A percentile compares a stretch with the other conserved stretches of the same genome.
Evolutionary conservation across 2,329 filamentous ascomycete species (phyloP).

Genomic region (Cryphonectria parasitica): DNA sequence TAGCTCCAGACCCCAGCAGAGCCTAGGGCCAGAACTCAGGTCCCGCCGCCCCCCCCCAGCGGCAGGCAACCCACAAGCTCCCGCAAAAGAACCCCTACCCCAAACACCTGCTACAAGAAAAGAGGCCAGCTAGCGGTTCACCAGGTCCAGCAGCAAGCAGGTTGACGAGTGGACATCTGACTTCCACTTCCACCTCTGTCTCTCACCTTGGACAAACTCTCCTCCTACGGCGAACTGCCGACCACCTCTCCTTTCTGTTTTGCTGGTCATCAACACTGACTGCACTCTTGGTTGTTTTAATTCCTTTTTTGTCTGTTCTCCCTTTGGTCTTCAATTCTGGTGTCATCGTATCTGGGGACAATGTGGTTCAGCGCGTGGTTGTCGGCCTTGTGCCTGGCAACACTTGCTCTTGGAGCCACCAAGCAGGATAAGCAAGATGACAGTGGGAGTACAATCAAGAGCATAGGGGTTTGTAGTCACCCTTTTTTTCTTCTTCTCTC

Average conservation of each 20-base stretch:
- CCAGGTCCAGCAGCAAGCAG: conserved; percentile 18
- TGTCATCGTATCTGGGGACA: conserved; percentile 32
- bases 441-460: conserved; percentile 48
- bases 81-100: conserved; percentile 25
- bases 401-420: conserved; percentile 51
- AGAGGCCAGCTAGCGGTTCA: conserved; percentile 35
- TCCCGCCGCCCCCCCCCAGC: not conserved
- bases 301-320: conserved; percentile 14
- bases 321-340: conserved; percentile 16
- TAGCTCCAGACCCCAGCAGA: conserved; percentile 3
- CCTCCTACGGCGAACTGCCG: conserved; percentile 26
- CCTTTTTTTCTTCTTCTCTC: not conserved
- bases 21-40: not conserved
- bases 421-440: conserved; percentile 50
- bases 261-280: conserved; percentile 7
- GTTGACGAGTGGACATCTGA: conserved; percentile 20
- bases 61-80: conserved; percentile 19
- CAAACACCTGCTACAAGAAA: conserved; percentile 28
- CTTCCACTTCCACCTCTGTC: conserved; percentile 12
- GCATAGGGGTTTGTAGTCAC: conserved; percentile 50
- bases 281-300: conserved; percentile 10
- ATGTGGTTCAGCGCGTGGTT: conserved; percentile 53
- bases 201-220: conserved; percentile 23
- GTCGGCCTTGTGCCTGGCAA: conserved; percentile 53
- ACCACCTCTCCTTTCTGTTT: conserved; percentile 21